These are phyloP conservation scores for Suhomyces canberraensis DNA, from an alignment of 805 yeast genomes.

Conservation along the genomic window DNA sequence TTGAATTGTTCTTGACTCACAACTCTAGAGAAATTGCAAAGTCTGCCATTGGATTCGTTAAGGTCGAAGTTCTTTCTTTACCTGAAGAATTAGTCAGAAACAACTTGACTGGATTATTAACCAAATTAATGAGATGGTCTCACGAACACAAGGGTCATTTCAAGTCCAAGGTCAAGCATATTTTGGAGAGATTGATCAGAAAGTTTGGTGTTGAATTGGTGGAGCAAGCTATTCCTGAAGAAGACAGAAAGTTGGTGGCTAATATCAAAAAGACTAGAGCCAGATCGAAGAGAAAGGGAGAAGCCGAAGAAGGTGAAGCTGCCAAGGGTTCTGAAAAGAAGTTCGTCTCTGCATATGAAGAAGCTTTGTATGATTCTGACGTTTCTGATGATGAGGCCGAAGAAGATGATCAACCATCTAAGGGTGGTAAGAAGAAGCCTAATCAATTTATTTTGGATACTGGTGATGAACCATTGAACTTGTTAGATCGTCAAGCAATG, in stretches of 20 bases:
- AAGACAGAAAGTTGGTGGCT: conserved; percentile 75
- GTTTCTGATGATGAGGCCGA: conserved; percentile 60
- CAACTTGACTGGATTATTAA: conserved; percentile 62
- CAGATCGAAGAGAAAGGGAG: conserved; percentile 63
- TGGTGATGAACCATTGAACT: conserved; percentile 77
- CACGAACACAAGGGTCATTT: conserved; percentile 95
- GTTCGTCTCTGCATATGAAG: conserved; percentile 86
- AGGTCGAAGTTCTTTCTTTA: conserved; percentile 78
- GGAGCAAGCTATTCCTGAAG: conserved; percentile 83
- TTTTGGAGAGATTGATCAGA: conserved; percentile 85
- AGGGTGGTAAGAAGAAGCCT: conserved; percentile 27
- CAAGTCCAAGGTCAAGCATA: conserved; percentile 88
- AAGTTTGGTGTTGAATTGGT: conserved; percentile 87
- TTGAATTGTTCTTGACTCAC: conserved; percentile 86
- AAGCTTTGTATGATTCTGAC: conserved; percentile 75
- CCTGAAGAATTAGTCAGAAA: conserved; percentile 73
- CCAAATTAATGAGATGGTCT: conserved; percentile 83
- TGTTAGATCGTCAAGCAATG: conserved; percentile 78
- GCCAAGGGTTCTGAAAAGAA: conserved; percentile 34
- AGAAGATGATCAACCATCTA: conserved; percentile 44
- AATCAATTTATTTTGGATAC: conserved; percentile 75
- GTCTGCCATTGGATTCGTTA: conserved; percentile 90
- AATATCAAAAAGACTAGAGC: conserved; percentile 85
- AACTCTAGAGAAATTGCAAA: conserved; percentile 92
- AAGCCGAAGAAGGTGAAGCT: conserved; percentile 29